Conservation (phyloP, 768 basidiomycete species). For the Serendipita sp. region DNA sequence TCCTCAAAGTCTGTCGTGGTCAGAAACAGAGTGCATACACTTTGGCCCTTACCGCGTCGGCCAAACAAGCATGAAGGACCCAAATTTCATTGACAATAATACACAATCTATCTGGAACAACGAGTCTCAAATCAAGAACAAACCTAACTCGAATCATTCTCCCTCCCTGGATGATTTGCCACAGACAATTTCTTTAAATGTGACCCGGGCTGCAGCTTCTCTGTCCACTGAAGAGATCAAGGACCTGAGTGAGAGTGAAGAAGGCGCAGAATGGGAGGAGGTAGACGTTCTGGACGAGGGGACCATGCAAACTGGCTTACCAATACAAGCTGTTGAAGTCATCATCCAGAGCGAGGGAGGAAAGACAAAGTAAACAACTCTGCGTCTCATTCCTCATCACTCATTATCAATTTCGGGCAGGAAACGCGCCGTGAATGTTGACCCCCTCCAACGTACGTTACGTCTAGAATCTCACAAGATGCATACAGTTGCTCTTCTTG, state of each 20-base stretch:
- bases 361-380: conserved; percentile 5
- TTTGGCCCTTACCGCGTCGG: background rate
- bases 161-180: too few species aligned
- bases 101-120: background rate
- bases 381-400: conserved; percentile 7
- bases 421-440: conserved; percentile 24
- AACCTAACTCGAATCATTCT: background rate
- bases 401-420: conserved; percentile 28
- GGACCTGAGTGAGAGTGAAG: conserved; percentile 14
- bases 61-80: background rate
- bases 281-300: conserved; percentile 31
- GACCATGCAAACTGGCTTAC: conserved; percentile 20
- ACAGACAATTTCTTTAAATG: too few species aligned
- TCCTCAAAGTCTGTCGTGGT: background rate
- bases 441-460: conserved; percentile 49
- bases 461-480: conserved; percentile 78
- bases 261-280: conserved; percentile 72
- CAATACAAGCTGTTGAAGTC: conserved; percentile 45
- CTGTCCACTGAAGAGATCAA: too few species aligned
- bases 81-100: background rate
- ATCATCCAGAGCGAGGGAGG: conserved; percentile 38
- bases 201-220: too few species aligned
- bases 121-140: background rate
- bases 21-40: background rate
- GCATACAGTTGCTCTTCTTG: conserved; percentile 69